A percentile compares a stretch with the other conserved stretches of the same genome.
phyloP scores from a whole-genome alignment of 75 land plant genomes.

The Selaginella tamariscina region DNA sequence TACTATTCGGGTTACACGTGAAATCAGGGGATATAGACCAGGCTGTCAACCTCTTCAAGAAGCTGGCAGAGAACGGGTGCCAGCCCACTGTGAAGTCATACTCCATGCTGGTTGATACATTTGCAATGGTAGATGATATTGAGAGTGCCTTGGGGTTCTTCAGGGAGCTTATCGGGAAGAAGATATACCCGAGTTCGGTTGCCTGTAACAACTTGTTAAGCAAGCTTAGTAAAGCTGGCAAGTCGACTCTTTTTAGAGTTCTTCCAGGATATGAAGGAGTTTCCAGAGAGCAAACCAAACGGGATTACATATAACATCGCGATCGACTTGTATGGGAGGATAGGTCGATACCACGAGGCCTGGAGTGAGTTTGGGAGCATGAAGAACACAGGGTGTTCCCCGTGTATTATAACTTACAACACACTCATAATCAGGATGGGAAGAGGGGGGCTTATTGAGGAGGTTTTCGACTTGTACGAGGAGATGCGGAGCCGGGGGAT shows the following conservation, averaged over 20 bases:
- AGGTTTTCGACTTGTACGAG: background rate
- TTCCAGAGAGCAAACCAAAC: background rate
- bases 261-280: background rate
- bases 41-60: background rate
- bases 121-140: background rate
- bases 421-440: background rate
- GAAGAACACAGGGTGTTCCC: background rate
- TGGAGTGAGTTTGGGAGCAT: background rate
- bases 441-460: background rate
- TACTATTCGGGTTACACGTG: background rate
- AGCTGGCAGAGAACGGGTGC: background rate
- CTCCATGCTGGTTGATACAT: background rate
- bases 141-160: background rate
- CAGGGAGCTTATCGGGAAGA: background rate
- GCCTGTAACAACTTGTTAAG: background rate
- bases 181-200: background rate
- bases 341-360: background rate
- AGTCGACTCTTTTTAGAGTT: background rate
- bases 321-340: constrained; percentile 1
- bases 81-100: background rate
- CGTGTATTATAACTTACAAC: background rate
- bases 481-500: background rate
- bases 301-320: constrained; percentile 2
- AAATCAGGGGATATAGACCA: background rate
- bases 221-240: constrained; percentile 7